Percentiles rank a stretch among this genome's conserved stretches.
Evolutionary conservation across 202 grass and related monocot genomes (phyloP).

Genomic region (Dendrocalamus latiflorus): DNA sequence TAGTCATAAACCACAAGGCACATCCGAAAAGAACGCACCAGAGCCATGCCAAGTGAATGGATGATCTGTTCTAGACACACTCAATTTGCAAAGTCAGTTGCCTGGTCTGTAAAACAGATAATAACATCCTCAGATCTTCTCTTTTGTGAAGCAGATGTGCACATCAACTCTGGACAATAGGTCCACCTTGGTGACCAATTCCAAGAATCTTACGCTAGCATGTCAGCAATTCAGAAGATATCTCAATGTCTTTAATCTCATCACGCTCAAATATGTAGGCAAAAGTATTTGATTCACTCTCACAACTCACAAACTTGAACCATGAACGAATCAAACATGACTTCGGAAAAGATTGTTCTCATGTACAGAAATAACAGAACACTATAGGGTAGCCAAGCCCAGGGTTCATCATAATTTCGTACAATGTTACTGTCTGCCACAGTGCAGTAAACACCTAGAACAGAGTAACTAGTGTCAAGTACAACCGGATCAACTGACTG

Average conservation of each 20-base stretch:
- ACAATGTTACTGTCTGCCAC: conserved; percentile 12
- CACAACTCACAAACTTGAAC: no score
- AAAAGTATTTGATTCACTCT: no score
- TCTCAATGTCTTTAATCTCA: not conserved
- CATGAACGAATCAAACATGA: not conserved
- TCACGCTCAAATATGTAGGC: not conserved
- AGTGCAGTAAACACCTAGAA: conserved; percentile 16
- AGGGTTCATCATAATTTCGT: conserved; percentile 2
- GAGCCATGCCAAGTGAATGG: not conserved
- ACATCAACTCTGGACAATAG: not conserved
- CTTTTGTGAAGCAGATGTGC: not conserved
- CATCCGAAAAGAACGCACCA: no score
- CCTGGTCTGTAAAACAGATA: not conserved
- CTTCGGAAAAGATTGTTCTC: not conserved
- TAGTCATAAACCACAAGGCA: no score
- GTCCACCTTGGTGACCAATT: not conserved
- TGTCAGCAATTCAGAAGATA: not conserved
- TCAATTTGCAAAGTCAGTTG: not conserved
- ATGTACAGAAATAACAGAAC: not conserved
- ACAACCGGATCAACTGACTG: conserved; percentile 27
- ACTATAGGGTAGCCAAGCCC: not conserved
- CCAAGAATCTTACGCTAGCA: not conserved
- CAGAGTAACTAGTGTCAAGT: no score
- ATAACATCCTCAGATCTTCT: not conserved
- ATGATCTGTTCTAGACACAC: not conserved